Conservation (phyloP, 768 basidiomycete species). For the Chalciporus piperatus region DNA sequence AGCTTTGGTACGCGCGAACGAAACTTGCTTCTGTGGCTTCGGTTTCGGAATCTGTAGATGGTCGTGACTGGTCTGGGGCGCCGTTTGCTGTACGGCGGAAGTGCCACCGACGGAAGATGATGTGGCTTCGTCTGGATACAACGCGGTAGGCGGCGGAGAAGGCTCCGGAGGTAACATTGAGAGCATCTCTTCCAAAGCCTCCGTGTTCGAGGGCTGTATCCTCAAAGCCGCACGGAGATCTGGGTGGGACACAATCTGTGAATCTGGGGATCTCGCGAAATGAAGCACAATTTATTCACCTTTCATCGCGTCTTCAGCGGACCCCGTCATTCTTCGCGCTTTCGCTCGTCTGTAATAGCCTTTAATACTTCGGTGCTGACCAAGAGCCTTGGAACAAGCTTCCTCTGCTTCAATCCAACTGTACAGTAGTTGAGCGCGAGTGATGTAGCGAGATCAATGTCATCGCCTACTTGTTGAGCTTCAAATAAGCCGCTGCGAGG, state of each 20-base stretch:
- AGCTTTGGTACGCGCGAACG: constrained; percentile 48
- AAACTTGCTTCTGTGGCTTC: constrained; percentile 45
- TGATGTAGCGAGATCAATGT: not conserved
- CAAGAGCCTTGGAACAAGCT: constrained; percentile 63
- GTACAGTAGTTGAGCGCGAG: constrained; percentile 17
- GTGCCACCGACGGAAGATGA: constrained; percentile 29
- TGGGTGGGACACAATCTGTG: constrained; percentile 22
- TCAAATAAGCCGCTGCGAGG: constrained; percentile 71
- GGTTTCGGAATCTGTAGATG: constrained; percentile 39
- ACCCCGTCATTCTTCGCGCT: constrained; percentile 59
- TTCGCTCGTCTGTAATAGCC: constrained; percentile 69
- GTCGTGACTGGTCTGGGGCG: constrained; percentile 22
- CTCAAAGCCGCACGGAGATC: constrained; percentile 61
- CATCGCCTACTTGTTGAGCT: constrained; percentile 58
- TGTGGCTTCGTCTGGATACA: constrained; percentile 21
- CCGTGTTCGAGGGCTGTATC: constrained; percentile 61
- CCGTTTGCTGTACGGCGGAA: constrained; percentile 9
- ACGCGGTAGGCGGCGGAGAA: constrained; percentile 6
- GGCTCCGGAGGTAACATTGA: constrained; percentile 33
- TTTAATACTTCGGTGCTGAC: constrained; percentile 66
- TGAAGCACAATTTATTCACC: constrained; percentile 34
- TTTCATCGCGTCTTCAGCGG: constrained; percentile 55
- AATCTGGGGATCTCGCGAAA: not conserved
- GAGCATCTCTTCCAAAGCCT: constrained; percentile 57
- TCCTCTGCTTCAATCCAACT: constrained; percentile 74